Base-by-base conservation (phyloP, 192 early-diverging fungal genomes). In the Haplosporangium gracile region DNA sequence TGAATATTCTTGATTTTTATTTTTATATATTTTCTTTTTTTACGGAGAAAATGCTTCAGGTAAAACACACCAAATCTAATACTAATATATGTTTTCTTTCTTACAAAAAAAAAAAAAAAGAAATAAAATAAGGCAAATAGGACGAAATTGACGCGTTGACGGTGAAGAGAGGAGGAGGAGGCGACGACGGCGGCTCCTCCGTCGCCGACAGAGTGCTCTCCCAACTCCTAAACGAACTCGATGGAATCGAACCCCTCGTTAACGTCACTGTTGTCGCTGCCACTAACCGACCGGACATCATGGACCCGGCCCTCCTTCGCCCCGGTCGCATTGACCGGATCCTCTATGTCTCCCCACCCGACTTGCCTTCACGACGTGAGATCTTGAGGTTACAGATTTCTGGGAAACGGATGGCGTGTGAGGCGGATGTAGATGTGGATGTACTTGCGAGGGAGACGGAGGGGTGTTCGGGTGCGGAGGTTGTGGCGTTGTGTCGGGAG, bases 121-220 rank as follows among this genome's bases (percentile, higher is more conserved):
- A 20, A 72, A 63, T 5, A 79, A 70, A 63, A 15, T 4, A 24
- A 68, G 32, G 16, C 71, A 75, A 47, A 15, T 76, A 97, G 96
- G 96, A 99, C 88, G 99, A 99, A 90, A 99, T 99, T 71, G 99
- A 99, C 74, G 97, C 99, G 13, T 85, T 99, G 15, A 96, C 97
- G 10, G 96, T 97, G 26, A 94, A 95, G 75, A 93, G 98, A 57
- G 92, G 94, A 43, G 92, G 94, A 43, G 88, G 90, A 15, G 63
- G 88, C 9, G 91, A 91, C 11, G 95, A 93, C 51, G 93, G 94
- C 0, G 90, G 90, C 1, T 90, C 96, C 8, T 98, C 97, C 4
- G 98, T 99, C 1, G 94, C 95, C 10, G 98, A 99, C 79, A 93
- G 99, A 10, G 99, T 99, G 2, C 88, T 99, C 42, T 97, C 98